Base-by-base conservation (phyloP, 2,329 filamentous ascomycete species). In the Emmonsia crescens region DNA sequence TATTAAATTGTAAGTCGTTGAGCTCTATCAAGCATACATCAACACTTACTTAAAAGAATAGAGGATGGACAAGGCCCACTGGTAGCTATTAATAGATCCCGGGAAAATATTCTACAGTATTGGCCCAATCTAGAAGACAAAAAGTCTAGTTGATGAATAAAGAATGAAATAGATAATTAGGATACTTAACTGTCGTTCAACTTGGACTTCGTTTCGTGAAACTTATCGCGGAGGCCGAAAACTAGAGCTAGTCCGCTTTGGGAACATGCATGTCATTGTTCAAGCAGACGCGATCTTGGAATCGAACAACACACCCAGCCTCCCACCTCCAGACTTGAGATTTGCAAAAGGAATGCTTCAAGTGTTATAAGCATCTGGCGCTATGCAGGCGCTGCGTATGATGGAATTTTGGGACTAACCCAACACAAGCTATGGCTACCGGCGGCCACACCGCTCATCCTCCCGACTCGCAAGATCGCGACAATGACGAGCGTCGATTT, bases 351-450 rank as follows among this genome's bases (percentile, higher is more conserved):
- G 21, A 29, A 27, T 21, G 58, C 58, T 16, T 55, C 44, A 51
- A 57, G 24, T 51, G 44, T 29, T 46, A 51, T 59, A 59, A 19
- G 10, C 59, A 54, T 54, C 31, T 51, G 40, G 40, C 51, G 40
- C 12, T 33, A 57, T 57, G 60, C 52, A 36, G 60, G 19, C n/a
- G 60, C 29, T 38, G 42, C 31, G n/a, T 57, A 57, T 57, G 54
- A 51, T 49, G 52, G 52, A 40, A 54, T 42, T 31, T 42, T 48
- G 60, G 38, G 27, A 57, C 40, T 57, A 44, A 21, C 49, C 31
- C 54, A 44, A 46, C 60, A n/a, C 40, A 57, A 67, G 66, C 65
- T 55, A 76, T 76, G 75, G 66, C 72, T 57, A 71, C 70, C 52
- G 68, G 70, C 63, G 67, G 70, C 59, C 69, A 68, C 65, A 71